These are phyloP conservation scores for Dactylonectria macrodidyma DNA, from an alignment of 2,329 filamentous ascomycete species.

Conservation along the genomic window DNA sequence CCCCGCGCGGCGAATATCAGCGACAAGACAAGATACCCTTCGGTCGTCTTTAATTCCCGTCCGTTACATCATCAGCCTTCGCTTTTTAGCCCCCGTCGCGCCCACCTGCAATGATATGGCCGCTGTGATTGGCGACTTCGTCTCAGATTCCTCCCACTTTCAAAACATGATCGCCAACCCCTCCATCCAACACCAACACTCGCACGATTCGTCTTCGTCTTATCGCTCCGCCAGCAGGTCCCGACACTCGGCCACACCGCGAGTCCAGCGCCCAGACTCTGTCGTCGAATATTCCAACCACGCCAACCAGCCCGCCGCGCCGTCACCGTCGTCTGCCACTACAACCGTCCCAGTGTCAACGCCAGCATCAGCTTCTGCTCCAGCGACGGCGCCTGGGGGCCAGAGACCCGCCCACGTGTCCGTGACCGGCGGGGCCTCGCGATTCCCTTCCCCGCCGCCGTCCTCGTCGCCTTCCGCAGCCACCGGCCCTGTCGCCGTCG, in stretches of 20 bases:
- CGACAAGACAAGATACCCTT: constrained; percentile 42
- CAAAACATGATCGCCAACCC: constrained; percentile 76
- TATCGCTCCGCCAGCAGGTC: constrained; percentile 50
- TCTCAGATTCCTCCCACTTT: constrained; percentile 79
- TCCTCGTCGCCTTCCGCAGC: constrained; percentile 65
- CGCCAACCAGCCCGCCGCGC: constrained; percentile 31
- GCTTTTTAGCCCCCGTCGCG: constrained; percentile 16
- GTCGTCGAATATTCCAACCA: constrained; percentile 36
- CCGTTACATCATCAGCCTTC: neutral
- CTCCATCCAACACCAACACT: constrained; percentile 61
- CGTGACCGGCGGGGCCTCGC: constrained; percentile 59
- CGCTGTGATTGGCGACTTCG: constrained; percentile 78
- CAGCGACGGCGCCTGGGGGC: constrained; percentile 42
- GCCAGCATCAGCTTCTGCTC: constrained; percentile 34
- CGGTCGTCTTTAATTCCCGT: constrained; percentile 25
- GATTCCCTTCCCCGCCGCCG: constrained; percentile 68
- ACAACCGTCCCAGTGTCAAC: constrained; percentile 21
- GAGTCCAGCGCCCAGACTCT: constrained; percentile 45
- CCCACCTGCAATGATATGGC: constrained; percentile 68
- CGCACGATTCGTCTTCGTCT: constrained; percentile 56
- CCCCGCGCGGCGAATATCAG: constrained; percentile 32
- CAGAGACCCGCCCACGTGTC: constrained; percentile 47
- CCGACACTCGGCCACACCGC: constrained; percentile 50
- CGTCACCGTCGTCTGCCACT: constrained; percentile 36
- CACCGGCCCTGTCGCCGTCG: constrained; percentile 54